Evolutionary conservation across 2,329 filamentous ascomycete genomes (phyloP), one percentile per base, ranked within the genome.

Genomic region (Ceratocystis huliohia): DNA sequence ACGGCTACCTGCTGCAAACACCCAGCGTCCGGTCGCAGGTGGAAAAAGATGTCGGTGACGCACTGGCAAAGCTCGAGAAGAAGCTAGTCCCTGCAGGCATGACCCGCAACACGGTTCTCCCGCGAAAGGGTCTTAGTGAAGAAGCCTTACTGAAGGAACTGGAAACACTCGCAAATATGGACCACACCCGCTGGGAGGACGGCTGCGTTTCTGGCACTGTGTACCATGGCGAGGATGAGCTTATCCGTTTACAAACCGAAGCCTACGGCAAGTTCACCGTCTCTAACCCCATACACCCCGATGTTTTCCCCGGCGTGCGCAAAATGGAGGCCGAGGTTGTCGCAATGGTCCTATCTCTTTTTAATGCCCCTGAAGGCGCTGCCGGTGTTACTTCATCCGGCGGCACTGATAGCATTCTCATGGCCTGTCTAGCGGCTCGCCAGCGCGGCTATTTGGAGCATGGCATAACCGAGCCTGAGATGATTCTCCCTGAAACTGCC

Each of bases 301-400:
- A 99, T 77, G 93, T 99, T 56, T 99, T 99, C 78, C 94, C 94
- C 17, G 94, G 93, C 33, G 92, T 99, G 64, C 82, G 94, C 72
- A 99, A 99, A 83, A 99, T 99, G 94, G 94, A 99, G 79, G 93
- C 94, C 57, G 94, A 99, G 78, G 81, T 99, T 69, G 94, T 99
- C 64, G 88, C 92, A 70, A 99, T 99, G 93, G 91, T 95, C 37
- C 79, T 96, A 69, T 83, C 84, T 57, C 79, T 99, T 75, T 99
- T 96, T 80, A 90, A 96, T 75, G 91, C 88, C 7, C 94, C 94
- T 2, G 79, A 85, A n/a, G 87, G 85, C 66, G 90, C 87, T 37
- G 92, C 89, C 4, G 94, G 94, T 69, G 91, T 94, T 8, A 91
- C 89, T 17, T 97, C 94, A 1, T 89, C 88, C 69, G 94, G 94